Evolutionary conservation across 2,329 filamentous ascomycete genomes (phyloP), one percentile per base, ranked within the genome.

Genomic region (Colletotrichum zoysiae): DNA sequence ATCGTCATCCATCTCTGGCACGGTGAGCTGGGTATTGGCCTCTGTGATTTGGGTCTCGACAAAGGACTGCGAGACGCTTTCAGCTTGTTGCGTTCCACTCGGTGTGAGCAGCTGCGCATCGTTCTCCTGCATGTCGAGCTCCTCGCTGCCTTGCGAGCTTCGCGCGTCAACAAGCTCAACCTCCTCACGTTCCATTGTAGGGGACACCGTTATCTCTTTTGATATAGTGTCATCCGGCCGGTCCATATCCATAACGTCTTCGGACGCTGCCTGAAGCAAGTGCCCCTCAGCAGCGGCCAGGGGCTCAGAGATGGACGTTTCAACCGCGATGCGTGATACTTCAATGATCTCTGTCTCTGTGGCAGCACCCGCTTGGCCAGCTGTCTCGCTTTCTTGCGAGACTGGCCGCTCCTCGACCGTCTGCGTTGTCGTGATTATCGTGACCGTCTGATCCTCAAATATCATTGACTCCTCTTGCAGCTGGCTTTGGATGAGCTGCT

Each of bases 401-500:
- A 30, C 26, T 23, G 68, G 48, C 16, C 23, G 33, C 23, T 50
- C 56, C 5, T 57, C 20, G 9, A 30, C 55, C 4, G 26, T 38
- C 40, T 62, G 55, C 18, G 51, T 40, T 23, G 59, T 55, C 14
- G 35, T 56, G 12, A 56, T 48, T 23, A 53, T 55, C 8, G 38
- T 64, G 12, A 56, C 16, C 7, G 81, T 82, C 62, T 82, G 81
- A 11, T 77, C 81, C 50, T 80, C 80, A 62, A 83, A 80, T 6
- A 81, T 77, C 80, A 82, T 83, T 6, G 68, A 33, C 55, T 64
- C 70, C 23, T 69, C 59, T 40, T 63, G 59, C n/a, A 72, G 70
- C 20, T 16, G 77, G 74, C 58, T 59, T 61, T 59, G 65, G 56
- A 53, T 44, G 46, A 44, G 44, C 30, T 26, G n/a, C 64, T 62